These are phyloP conservation scores for Umbelopsis ramanniana DNA, from an alignment of 192 early-diverging fungal species.

Conservation along the genomic window DNA sequence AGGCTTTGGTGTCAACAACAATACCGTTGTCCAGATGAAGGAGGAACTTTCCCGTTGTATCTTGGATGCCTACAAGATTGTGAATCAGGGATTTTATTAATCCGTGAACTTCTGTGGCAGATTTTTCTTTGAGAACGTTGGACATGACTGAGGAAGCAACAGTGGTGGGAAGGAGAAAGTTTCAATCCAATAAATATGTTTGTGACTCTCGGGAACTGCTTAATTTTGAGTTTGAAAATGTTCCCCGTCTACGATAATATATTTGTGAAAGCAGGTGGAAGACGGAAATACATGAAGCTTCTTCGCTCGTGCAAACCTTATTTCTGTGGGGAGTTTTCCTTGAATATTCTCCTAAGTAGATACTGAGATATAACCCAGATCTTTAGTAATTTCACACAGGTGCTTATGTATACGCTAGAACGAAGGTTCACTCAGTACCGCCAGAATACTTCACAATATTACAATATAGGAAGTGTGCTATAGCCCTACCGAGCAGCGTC, in stretches of 20 bases:
- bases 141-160: not conserved
- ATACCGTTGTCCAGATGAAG: slow-evolving; percentile 23
- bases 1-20: slow-evolving; percentile 25
- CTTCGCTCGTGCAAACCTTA: not conserved
- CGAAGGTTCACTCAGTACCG: too few relatives aligned
- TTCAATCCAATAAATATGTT: not conserved
- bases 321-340: not conserved
- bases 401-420: too few relatives aligned
- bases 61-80: slow-evolving; percentile 23
- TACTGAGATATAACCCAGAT: too few relatives aligned
- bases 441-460: too few relatives aligned
- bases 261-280: not conserved
- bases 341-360: not conserved
- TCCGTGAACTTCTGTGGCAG: not conserved
- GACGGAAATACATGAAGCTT: slow-evolving; percentile 7
- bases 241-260: not conserved
- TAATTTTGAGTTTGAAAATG: slow-evolving; percentile 19
- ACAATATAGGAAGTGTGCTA: too few relatives aligned
- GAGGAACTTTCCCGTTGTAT: slow-evolving; percentile 20
- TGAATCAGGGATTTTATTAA: slow-evolving; percentile 22
- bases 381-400: too few relatives aligned
- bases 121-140: not conserved
- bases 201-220: not conserved
- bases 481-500: too few relatives aligned
- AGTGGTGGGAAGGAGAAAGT: not conserved